Evolutionary conservation across 225 moss, liverwort and hornwort species (phyloP), one percentile per base, ranked within the genome.

Genomic region (Sphagnum tenellum): DNA sequence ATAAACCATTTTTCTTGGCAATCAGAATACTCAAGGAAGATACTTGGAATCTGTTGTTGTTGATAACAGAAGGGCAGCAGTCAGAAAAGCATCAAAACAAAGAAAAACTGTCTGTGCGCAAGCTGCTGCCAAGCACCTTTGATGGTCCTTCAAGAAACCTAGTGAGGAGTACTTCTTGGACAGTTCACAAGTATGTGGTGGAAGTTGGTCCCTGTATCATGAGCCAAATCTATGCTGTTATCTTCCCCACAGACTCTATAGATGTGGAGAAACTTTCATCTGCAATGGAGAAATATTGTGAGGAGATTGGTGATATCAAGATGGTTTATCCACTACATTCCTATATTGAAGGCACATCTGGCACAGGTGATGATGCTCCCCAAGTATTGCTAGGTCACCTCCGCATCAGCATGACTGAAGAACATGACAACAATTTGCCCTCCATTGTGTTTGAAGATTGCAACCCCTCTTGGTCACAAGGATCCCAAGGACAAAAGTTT

Each of bases 321-420:
- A 52, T 8, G 29, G 5, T 45, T 1, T 8, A 49, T 45, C 61
- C 6, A n/a, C 5, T 2, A 47, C 48, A 65, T 45, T 55, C 4
- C 47, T 6, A 10, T 61, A 3, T 46, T 55, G 50, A 3, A 4
- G 4, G 52, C 52, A 52, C 3, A 49, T 61, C 56, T 3, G 65
- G 44, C 56, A 56, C 7, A 7, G 54, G 29, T 29, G 29, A 9
- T 2, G 3, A 5, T 57, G 11, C 44, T 0, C 66, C 79, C 58
- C 8, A 9, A 7, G 67, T 48, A 66, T 65, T 55, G 51, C 81
- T 94, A 5, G 94, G 94, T 8, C 89, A 91, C 61, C 47, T 94
- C 9, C 88, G 90, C 61, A 73, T 94, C 65, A 71, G 78, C 44
- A 71, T 44, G 0, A 50, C 76, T 44, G 56, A 29, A 6, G 69